Evolutionary conservation across 306 rosid species (phyloP), one percentile per base, ranked within the genome.

Genomic region (Biancaea sappan): DNA sequence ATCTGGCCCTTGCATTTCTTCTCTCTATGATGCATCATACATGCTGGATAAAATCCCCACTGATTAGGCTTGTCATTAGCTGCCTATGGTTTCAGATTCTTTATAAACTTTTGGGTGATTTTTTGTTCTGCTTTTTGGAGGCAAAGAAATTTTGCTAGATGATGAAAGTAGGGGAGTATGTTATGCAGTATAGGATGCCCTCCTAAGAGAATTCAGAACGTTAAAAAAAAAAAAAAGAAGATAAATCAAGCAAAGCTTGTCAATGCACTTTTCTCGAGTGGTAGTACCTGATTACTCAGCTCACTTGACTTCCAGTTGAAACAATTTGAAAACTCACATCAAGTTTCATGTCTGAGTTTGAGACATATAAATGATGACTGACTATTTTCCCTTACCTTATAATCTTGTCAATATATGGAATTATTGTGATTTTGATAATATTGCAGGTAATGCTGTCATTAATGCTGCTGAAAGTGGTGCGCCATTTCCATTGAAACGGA

Each of bases 401-500:
- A 64, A 31, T 69, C 28, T 71, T 59, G 57, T 75, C 72, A 69
- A 56, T 4, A 2, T 8, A 53, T 65, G 41, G 31, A 19, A 56
- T 18, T 70, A 32, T 54, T 60, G 44, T 61, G 4, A 78, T 83
- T 69, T 46, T 80, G 69, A 82, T 72, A 26, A 50, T 54, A 62
- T 62, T 62, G 73, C 79, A 94, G 98, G 97, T 72, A 87, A 90
- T 72, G 98, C 98, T 71, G 98, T 94, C 82, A 91, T 94, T 74
- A 91, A 87, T 81, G 97, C 98, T 74, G 88, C 97, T 24, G 98
- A 94, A 80, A 85, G 85, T 72, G 98, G 98, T 59, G 81, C 97
- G 21, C 81, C 96, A 8, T 94, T 94, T 91, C 97, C 98, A 16
- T 77, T 94, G 84, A 94, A 94, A 83, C 84, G 79, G 84, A 89